Conservation (phyloP, 202 grass and related monocot genomes). For the Elaeis oleifera region DNA sequence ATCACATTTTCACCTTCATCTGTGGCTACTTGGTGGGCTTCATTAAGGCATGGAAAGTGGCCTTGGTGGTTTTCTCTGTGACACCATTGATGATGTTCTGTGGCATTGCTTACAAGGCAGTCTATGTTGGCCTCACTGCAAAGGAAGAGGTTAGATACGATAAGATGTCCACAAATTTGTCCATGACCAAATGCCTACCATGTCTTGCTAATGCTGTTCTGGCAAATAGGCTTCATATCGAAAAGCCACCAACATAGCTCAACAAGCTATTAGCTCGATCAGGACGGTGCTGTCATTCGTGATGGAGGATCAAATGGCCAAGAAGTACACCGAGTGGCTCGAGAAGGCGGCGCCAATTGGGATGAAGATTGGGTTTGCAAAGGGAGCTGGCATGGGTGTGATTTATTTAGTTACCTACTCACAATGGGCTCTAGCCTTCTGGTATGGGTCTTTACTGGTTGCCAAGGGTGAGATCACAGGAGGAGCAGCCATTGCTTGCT, state of each 20-base stretch:
- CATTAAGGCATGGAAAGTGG: conserved; percentile 45
- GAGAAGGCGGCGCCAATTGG: conserved; percentile 31
- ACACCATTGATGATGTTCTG: conserved; percentile 51
- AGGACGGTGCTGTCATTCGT: conserved; percentile 56
- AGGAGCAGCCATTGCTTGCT: conserved; percentile 56
- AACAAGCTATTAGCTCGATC: conserved; percentile 67
- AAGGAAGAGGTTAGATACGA: conserved; percentile 42
- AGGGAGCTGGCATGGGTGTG: conserved; percentile 56
- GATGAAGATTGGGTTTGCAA: conserved; percentile 54
- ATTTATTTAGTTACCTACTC: conserved; percentile 62
- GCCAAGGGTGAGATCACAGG: conserved; percentile 34
- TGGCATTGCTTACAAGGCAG: conserved; percentile 50
- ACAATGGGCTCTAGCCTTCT: conserved; percentile 53
- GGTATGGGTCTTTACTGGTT: conserved; percentile 50
- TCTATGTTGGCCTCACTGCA: conserved; percentile 52
- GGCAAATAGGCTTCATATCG: conserved; percentile 42
- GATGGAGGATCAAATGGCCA: conserved; percentile 51
- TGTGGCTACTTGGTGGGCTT: conserved; percentile 58
- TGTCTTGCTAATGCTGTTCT: no score
- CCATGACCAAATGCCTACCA: no score
- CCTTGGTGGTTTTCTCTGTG: conserved; percentile 44
- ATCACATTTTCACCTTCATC: conserved; percentile 61
- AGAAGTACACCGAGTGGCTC: conserved; percentile 35
- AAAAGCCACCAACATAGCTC: conserved; percentile 41
- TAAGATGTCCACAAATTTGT: background rate